These are phyloP conservation scores for Zychaea mexicana DNA, from an alignment of 371 early-diverging fungal species.

Conservation along the genomic window DNA sequence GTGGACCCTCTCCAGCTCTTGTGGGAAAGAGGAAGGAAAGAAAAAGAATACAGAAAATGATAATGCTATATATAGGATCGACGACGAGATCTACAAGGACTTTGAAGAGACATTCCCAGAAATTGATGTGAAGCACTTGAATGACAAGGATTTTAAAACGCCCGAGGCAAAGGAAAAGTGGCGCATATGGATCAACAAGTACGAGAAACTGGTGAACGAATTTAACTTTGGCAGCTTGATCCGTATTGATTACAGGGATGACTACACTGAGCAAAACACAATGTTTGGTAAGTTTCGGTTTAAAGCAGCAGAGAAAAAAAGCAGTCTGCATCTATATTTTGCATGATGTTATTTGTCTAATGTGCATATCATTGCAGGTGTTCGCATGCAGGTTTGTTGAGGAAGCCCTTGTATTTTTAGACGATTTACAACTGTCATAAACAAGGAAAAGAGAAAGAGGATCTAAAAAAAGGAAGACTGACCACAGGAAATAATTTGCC, in stretches of 20 bases:
- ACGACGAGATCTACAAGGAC: slow-evolving; percentile 81
- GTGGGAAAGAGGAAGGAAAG: background rate
- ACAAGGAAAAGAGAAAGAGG: background rate
- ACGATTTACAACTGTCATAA: too few relatives aligned
- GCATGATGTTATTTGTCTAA: background rate
- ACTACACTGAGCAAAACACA: slow-evolving; percentile 82
- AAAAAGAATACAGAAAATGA: background rate
- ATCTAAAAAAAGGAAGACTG: too few relatives aligned
- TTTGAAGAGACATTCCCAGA: slow-evolving; percentile 78
- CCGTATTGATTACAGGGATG: slow-evolving; percentile 73
- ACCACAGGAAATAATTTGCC: background rate
- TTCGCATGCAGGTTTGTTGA: slow-evolving; percentile 50
- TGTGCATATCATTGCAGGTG: slow-evolving; percentile 28
- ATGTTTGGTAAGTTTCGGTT: slow-evolving; percentile 72
- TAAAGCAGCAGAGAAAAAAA: background rate
- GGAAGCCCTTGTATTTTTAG: too few relatives aligned
- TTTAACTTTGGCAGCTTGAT: slow-evolving; percentile 92
- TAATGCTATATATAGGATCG: slow-evolving; percentile 54
- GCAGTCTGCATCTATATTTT: slow-evolving; percentile 1
- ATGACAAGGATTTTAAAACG: slow-evolving; percentile 79
- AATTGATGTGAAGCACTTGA: slow-evolving; percentile 60
- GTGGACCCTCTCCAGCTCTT: background rate
- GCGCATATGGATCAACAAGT: slow-evolving; percentile 84
- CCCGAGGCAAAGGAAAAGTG: slow-evolving; percentile 84
- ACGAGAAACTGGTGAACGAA: slow-evolving; percentile 83